Base-by-base conservation (phyloP, 805 yeast genomes). In the Cyberlindnera maritima region DNA sequence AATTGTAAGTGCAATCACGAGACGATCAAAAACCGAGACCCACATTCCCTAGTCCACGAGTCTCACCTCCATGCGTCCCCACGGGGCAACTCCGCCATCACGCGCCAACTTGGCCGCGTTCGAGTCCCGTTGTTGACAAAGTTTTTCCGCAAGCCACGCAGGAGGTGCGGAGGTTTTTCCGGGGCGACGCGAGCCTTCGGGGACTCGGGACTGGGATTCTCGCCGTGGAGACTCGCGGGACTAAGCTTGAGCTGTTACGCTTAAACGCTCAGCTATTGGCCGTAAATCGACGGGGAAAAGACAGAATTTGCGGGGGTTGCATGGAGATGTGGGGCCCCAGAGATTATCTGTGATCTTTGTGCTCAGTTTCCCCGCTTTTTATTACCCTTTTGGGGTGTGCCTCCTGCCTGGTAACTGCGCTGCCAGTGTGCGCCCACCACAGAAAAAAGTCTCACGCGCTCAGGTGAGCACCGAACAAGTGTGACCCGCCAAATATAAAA, bases 21-120 rank as follows among this genome's bases (percentile, higher is more conserved):
- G 23, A 35, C 37, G 20, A 35, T 35, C 9, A 17, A 35, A 21
- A 28, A 12, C 13, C n/a, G 31, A 28, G 31, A 7, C 31, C 13
- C 31, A 9, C 37, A 33, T n/a, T 8, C n/a, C 12, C 37, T 19
- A 35, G 37, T 28, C 31, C 13, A 7, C 25, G 8, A 21, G 25
- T 28, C 31, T 14, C n/a, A 18, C 18, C 3, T 7, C 13, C 10
- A 17, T 14, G 37, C 25, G 17, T 11, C 37, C 37, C 37, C 37
- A 35, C 37, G 37, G 37, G 37, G 37, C 37, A 18, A 11, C 37
- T 35, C 37, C 37, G 37, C 37, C 31, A 28, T 19, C 23, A 13
- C n/a, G 37, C 20, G 37, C 37, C 18, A 12, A 35, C 11, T 15
- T 33, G 18, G 36, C 36, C 8, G 20, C 36, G 5, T 15, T 17